Base-by-base conservation (phyloP, 2,329 filamentous ascomycete species). In the Leptodontidium sp. region DNA sequence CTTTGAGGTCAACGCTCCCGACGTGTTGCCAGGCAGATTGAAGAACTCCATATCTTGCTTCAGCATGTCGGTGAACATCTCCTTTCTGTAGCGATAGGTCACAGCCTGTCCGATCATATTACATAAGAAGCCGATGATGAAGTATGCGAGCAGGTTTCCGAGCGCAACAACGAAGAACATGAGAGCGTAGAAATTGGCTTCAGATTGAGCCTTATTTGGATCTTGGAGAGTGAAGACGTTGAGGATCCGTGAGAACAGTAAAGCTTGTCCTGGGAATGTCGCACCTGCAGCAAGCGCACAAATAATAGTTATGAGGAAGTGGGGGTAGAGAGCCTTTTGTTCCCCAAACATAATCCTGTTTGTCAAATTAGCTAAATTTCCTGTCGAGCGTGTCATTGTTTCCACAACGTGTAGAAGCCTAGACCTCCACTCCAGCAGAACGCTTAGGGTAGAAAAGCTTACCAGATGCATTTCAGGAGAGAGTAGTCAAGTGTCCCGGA, bases 11-110 rank as follows among this genome's bases (percentile, higher is more conserved):
- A 98, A 82, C 0, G 93, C 91, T 71, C 95, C 94, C 2, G 93
- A 90, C 4, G 91, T 93, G 79, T 98, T 97, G 79, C 94, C 91
- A 72, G 96, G 92, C 49, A 85, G 85, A 79, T 98, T 94, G 75
- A 97, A 98, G 79, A 94, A 98, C 35, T 89, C 84, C 68, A 98
- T 94, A 71, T 98, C 95, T 80, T 98, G 94, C 71, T 93, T 92
- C 61, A 98, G 87, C 82, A 98, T 93, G 40, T 90, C 85, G 26
- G 93, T 87, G 83, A 98, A 97, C 4, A 93, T 91, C 40, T 70
- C 66, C 11, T 61, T 49, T 65, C 84, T 85, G 79, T 94, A 89
- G 72, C 94, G 88, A 29, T 61, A 67, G 82, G 82, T 75, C 1
- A 80, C 61, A n/a, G 68, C 61, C 66, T 80, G 76, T 21, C 74